Evolutionary conservation across 1,284 basidiomycete species (phyloP), one percentile per base, ranked within the genome.

Genomic region (Ceratobasidium sp.): DNA sequence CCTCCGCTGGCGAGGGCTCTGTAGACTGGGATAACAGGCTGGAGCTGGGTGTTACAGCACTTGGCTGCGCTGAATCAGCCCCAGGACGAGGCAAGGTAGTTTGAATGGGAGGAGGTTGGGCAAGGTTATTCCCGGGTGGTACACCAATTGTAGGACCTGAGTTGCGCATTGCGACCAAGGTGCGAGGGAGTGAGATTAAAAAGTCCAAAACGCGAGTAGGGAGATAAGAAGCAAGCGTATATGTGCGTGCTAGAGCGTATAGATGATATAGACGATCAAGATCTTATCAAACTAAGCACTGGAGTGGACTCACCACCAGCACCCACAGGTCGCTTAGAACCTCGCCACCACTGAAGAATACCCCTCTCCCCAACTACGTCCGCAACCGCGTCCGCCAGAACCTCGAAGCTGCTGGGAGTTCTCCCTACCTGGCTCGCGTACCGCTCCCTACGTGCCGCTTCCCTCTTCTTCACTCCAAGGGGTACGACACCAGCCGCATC

Each of bases 281-380:
- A 25, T 3, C 9, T 21, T 56, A 14, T 33, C 6, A 33, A 23
- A 14, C 53, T 19, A 21, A 36, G 47, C 36, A n/a, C 1, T 27
- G 13, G 4, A 23, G 27, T 47, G 9, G 16, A 77, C 82, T 74
- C 73, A 90, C 88, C 88, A 76, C 89, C 89, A 62, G 89, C 87
- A 70, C 89, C 90, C 59, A 91, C 78, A 16, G 84, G 82, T 73
- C 89, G 83, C 47, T 87, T 78, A 58, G 88, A 83, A 1, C 89
- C 87, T 33, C 82, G 81, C 30, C 87, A 72, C 81, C 84, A 85
- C 71, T 80, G 83, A 72, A 77, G 76, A 19, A 84, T 21, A 13
- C 52, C 58, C 19, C 71, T 56, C 50, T 53, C 49, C 9, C 60
- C 60, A 11, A 66, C 60, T 27, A 66, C 60, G n/a, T 66, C 60